These are phyloP conservation scores for Thalia dealbata DNA, from an alignment of 176 grass and related monocot genomes.

Conservation along the genomic window DNA sequence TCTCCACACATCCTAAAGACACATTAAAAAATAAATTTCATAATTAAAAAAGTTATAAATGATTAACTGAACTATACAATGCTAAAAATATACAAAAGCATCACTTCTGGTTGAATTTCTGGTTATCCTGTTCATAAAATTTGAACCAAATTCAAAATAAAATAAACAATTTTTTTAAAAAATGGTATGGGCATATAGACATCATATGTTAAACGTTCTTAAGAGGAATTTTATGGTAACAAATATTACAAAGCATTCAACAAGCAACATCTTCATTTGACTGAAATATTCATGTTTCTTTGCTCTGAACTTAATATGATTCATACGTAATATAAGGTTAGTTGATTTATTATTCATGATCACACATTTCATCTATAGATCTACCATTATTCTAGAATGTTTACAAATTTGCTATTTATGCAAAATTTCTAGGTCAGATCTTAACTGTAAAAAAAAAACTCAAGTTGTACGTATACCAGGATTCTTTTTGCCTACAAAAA, in stretches of 20 bases:
- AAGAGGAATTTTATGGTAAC: background rate
- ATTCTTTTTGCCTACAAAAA: background rate
- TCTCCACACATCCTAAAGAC: constrained; percentile 32
- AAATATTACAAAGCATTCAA: background rate
- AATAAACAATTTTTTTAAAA: background rate
- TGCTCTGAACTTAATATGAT: background rate
- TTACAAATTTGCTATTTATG: background rate
- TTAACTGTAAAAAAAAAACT: background rate
- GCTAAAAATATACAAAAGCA: background rate
- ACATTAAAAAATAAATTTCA: background rate
- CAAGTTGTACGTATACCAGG: background rate
- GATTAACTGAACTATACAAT: background rate
- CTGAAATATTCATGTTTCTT: background rate
- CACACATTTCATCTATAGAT: background rate
- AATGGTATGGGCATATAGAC: background rate
- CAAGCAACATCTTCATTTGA: background rate
- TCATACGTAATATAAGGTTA: background rate
- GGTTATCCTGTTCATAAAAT: no score
- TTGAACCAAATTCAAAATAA: no score
- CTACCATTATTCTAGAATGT: background rate
- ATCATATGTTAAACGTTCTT: background rate
- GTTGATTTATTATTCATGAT: background rate
- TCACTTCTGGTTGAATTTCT: no score
- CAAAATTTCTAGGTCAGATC: background rate
- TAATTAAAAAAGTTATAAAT: background rate